phyloP scores from a whole-genome alignment of 768 basidiomycete species.

The Tephrocybe sp. region DNA sequence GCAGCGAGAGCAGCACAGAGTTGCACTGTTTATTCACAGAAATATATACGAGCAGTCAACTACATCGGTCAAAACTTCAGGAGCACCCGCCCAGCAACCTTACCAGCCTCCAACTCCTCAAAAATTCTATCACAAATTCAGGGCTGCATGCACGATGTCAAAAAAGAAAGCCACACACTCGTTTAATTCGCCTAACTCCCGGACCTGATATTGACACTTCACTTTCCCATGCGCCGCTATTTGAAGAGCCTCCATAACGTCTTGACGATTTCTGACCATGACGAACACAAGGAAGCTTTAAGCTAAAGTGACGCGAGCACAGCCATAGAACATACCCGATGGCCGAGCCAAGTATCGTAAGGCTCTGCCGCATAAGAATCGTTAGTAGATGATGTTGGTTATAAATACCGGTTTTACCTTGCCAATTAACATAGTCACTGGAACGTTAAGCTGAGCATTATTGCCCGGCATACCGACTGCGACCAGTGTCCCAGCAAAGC shows the following conservation, averaged over 20 bases:
- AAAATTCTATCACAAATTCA: constrained; percentile 21
- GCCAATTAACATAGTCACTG: constrained; percentile 40
- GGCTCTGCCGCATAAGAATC: constrained; percentile 29
- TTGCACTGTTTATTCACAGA: neutral
- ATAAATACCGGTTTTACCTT: constrained; percentile 27
- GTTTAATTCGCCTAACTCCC: constrained; percentile 49
- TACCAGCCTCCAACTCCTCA: constrained; percentile 28
- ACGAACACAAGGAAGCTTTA: constrained; percentile 6
- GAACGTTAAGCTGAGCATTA: constrained; percentile 49
- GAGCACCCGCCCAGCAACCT: constrained; percentile 32
- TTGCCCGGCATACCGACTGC: constrained; percentile 64
- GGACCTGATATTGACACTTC: constrained; percentile 50
- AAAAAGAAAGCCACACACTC: constrained; percentile 35
- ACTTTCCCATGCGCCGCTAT: constrained; percentile 72
- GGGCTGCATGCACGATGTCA: neutral
- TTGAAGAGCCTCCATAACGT: constrained; percentile 73
- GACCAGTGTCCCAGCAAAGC: constrained; percentile 67
- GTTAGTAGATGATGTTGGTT: neutral
- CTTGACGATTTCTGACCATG: constrained; percentile 68
- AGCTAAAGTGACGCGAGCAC: neutral
- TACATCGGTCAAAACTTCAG: constrained; percentile 20
- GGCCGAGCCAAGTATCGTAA: constrained; percentile 42
- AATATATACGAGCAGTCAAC: neutral
- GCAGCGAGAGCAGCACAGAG: neutral
- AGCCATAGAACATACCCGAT: constrained; percentile 30